phyloP scores from a whole-genome alignment of 441 rosid genomes.

The Dalechampia spathulata region DNA sequence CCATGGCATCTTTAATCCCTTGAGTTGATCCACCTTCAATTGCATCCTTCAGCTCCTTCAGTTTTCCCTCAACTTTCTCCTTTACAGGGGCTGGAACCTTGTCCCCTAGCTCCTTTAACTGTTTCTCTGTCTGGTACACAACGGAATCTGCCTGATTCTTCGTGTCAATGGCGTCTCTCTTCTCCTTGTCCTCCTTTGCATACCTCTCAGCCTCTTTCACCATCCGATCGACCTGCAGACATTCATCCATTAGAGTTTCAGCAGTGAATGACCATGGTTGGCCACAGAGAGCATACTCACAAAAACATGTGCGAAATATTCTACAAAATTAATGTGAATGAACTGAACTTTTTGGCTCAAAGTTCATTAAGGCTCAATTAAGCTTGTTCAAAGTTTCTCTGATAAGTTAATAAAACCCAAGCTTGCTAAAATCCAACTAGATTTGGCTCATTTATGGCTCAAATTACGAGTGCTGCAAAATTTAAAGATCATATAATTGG shows the following conservation, averaged over 20 bases:
- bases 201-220: slow-evolving; percentile 79
- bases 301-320: no score
- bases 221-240: slow-evolving; percentile 70
- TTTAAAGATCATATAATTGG: neutral
- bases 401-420: no score
- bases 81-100: slow-evolving; percentile 73
- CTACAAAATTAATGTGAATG: neutral
- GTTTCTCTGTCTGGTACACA: slow-evolving; percentile 86
- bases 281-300: no score
- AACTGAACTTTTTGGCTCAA: no score
- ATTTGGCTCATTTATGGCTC: no score
- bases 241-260: no score
- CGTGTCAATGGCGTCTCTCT: slow-evolving; percentile 87
- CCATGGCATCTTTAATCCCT: slow-evolving; percentile 68
- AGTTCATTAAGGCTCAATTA: no score
- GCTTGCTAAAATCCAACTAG: no score
- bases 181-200: slow-evolving; percentile 81
- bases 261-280: neutral
- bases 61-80: slow-evolving; percentile 77
- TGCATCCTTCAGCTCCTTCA: slow-evolving; percentile 72
- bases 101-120: slow-evolving; percentile 75
- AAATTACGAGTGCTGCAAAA: no score
- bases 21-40: slow-evolving; percentile 57
- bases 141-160: slow-evolving; percentile 91
- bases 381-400: no score